Evolutionary conservation across 768 basidiomycete genomes (phyloP), one percentile per base, ranked within the genome.

Genomic region (Wakefieldia striispora): DNA sequence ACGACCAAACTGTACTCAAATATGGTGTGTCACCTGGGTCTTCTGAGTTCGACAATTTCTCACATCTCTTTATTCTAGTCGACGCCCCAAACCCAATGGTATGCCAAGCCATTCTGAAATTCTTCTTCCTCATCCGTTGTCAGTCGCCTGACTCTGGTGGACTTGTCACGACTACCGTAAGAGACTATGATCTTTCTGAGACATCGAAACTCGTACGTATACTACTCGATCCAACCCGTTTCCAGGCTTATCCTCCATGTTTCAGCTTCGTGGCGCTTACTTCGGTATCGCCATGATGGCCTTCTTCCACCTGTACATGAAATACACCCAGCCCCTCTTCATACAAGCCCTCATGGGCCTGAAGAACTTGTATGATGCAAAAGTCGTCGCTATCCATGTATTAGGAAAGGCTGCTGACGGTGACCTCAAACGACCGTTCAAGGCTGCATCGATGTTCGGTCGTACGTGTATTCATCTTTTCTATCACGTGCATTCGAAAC

Each of bases 291-390:
- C 83, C 43, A 91, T 92, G 86, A 94, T 95, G 88, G 78, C 64
- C 50, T 86, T 94, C 77, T 83, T 97, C 75, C 95, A 99, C 74
- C 53, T 88, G 45, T 98, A 97, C 80, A 75, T 98, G 73, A 83
- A 89, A 67, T 97, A 90, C 80, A 95, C 93, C 7, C 95, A 95
- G 65, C 95, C 95, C 7, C 82, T 98, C 57, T 95, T 97, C 73
- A 88, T 97, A 57, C 95, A 97, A 69, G 81, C 81, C 12, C 79
- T 99, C 58, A 97, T 95, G 92, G 91, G 90, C n/a, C 49, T 97
- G 63, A 98, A 99, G 76, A 80, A 78, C 38, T 69, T 95, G 24
- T 91, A 88, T 69, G 95, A 97, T 62, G 84, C 88, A 49, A 92
- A 92, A 65, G 80, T 81, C 16, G 79, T 95, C 55, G 77, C 84